Conservation (phyloP, 2,329 filamentous ascomycete genomes). For the Colletotrichum sp. region DNA sequence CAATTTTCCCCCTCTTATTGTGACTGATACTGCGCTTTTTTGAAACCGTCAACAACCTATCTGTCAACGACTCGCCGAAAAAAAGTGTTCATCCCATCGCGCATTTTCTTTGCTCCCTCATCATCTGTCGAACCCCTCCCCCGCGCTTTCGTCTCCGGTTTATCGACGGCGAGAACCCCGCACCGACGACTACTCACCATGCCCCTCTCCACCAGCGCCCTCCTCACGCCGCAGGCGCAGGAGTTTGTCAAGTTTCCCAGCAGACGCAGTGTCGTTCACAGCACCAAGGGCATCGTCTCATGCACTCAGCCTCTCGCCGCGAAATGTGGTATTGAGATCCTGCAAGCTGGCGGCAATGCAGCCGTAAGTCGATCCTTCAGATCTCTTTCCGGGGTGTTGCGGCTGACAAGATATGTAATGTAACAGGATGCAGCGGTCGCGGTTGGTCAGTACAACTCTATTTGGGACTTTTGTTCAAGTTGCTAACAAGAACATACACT, state of each 20-base stretch:
- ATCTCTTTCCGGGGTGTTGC: not conserved
- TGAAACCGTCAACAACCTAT: not conserved
- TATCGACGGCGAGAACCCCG: slow-evolving; percentile 9
- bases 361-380: slow-evolving; percentile 65
- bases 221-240: slow-evolving; percentile 50
- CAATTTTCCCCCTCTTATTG: not conserved
- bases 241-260: slow-evolving; percentile 74
- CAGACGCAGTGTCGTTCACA: slow-evolving; percentile 90
- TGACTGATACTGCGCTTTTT: not conserved
- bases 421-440: slow-evolving; percentile 91
- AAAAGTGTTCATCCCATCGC: not conserved
- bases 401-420: not conserved
- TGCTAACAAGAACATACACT: not conserved
- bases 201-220: slow-evolving; percentile 51
- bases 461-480: not conserved
- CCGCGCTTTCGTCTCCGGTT: not conserved
- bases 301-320: slow-evolving; percentile 90
- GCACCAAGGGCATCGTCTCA: slow-evolving; percentile 88
- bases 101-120: not conserved
- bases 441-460: slow-evolving; percentile 63
- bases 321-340: slow-evolving; percentile 82
- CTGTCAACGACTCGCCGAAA: not conserved
- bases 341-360: slow-evolving; percentile 91
- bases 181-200: slow-evolving; percentile 33
- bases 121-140: not conserved